Base-by-base conservation (phyloP, 805 yeast genomes). In the Suhomyces xylopsoci region DNA sequence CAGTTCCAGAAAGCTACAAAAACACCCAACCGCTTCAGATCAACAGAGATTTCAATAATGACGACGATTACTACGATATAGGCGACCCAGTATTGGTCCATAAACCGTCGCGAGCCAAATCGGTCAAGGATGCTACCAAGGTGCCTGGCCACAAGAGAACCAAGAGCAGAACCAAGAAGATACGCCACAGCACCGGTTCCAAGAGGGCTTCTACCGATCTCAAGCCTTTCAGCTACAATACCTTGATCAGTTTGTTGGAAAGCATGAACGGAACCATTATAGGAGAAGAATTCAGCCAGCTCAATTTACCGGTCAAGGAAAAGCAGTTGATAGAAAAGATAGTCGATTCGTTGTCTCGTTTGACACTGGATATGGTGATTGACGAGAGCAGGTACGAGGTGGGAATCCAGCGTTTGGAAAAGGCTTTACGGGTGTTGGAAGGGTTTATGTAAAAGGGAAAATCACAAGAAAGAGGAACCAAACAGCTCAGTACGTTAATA, bases 341-440 rank as follows among this genome's bases (percentile, higher is more conserved):
- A 47, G 88, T 93, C 3, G 96, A 91, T 62, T 85, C 96, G 1
- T 74, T 93, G 46, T 85, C 94, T 40, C 79, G 94, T 60, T 78
- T 94, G 53, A 90, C 96, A 2, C 90, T 92, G 50, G 97, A 91
- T 63, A 90, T 94, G 89, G 87, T 91, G 50, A 66, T 89, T 51
- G 97, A 93, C 66, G 90, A 90, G 26, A 82, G 81, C 26, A 82
- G 94, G 62, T 85, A 87, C 53, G 85, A 84, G 14, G 90, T 90
- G 55, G 96, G 97, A 10, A 79, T 90, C 44, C 78, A 81, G 56
- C 76, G 98, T 57, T 73, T 93, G 60, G 88, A 87, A 59, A 85
- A 84, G 59, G 97, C 97, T 0, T 80, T 91, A 52, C 76, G 87
- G 51, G 96, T 92, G 0, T 74, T 93, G 48, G 98, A 93, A 64